phyloP scores from a whole-genome alignment of 1,284 basidiomycete genomes.

The Macrocystidia cucumis region DNA sequence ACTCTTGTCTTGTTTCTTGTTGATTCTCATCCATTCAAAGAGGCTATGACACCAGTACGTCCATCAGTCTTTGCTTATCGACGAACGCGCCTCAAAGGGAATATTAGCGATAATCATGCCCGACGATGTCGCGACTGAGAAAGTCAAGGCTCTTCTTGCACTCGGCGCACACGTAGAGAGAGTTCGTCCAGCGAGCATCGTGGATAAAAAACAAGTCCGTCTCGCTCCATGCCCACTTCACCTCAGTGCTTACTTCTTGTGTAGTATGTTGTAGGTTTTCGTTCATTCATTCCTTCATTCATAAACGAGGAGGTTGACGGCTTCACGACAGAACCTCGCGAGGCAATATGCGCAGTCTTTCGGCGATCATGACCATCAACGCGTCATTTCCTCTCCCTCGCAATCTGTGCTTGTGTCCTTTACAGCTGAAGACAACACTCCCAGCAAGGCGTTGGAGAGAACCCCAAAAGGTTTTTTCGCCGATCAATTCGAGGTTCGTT shows the following conservation, averaged over 20 bases:
- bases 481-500: conserved; percentile 84
- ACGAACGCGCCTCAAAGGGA: too few relatives aligned
- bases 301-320: neutral
- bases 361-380: conserved; percentile 35
- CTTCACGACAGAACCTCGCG: conserved; percentile 66
- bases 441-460: conserved; percentile 28
- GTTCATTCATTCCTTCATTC: neutral
- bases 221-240: conserved; percentile 3
- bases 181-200: conserved; percentile 83
- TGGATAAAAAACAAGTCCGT: conserved; percentile 88
- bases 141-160: conserved; percentile 76
- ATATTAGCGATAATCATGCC: conserved; percentile 85
- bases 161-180: conserved; percentile 86
- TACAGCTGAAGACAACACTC: conserved; percentile 36
- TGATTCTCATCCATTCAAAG: conserved; percentile 24
- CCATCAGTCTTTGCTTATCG: conserved; percentile 3
- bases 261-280: conserved; percentile 45
- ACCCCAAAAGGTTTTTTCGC: conserved; percentile 81
- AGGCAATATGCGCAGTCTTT: conserved; percentile 70
- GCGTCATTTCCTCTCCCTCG: conserved; percentile 27
- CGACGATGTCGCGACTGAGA: conserved; percentile 90
- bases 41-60: conserved; percentile 72
- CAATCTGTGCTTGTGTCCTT: conserved; percentile 51
- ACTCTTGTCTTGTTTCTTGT: conserved; percentile 1
- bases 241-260: conserved; percentile 2